A percentile compares a stretch with the other conserved stretches of the same genome.
Evolutionary conservation across 2,329 filamentous ascomycete species (phyloP).

Genomic region (Mycosphaerelloides madeirae): DNA sequence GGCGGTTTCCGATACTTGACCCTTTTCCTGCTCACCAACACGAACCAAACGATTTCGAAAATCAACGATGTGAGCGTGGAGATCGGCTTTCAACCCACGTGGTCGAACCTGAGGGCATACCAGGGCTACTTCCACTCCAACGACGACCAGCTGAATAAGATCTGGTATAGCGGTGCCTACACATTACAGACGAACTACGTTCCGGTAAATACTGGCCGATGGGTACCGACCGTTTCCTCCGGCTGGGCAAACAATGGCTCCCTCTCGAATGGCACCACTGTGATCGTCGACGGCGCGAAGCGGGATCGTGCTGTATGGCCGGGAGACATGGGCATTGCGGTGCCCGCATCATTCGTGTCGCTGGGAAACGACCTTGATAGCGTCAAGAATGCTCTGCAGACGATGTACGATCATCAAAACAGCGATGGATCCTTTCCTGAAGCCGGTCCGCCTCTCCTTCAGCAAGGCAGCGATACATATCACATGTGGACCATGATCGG

Average conservation of each 20-base stretch:
- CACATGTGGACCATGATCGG: constrained; percentile 49
- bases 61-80: constrained; percentile 41
- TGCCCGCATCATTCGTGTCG: constrained; percentile 39
- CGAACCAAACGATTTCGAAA: constrained; percentile 31
- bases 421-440: constrained; percentile 36
- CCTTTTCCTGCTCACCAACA: constrained; percentile 38
- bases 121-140: constrained; percentile 35
- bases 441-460: constrained; percentile 37
- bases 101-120: constrained; percentile 39
- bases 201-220: constrained; percentile 33
- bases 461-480: constrained; percentile 45
- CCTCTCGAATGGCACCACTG: constrained; percentile 30
- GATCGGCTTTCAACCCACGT: constrained; percentile 46
- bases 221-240: constrained; percentile 15
- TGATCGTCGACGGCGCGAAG: constrained; percentile 39
- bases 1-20: constrained; percentile 54
- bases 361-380: constrained; percentile 39
- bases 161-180: constrained; percentile 53
- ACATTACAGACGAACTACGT: constrained; percentile 37
- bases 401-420: constrained; percentile 43
- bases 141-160: constrained; percentile 49
- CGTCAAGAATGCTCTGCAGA: constrained; percentile 45
- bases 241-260: constrained; percentile 36
- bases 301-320: constrained; percentile 40
- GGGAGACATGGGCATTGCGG: constrained; percentile 49